These are phyloP conservation scores for Plantago elongata DNA, from an alignment of 257 asterid species.

Conservation along the genomic window DNA sequence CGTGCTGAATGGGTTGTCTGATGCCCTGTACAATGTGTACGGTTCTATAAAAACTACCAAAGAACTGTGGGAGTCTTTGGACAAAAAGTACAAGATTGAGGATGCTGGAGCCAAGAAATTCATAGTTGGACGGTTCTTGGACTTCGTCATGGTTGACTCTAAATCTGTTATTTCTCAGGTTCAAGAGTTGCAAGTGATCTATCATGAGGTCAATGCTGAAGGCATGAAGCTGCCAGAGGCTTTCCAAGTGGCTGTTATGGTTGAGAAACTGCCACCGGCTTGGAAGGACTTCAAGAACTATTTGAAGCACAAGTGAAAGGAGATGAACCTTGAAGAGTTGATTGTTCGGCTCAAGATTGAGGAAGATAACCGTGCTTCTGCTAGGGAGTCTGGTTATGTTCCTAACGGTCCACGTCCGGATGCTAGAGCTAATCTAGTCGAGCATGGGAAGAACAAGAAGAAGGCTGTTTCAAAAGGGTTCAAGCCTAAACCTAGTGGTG, in stretches of 20 bases:
- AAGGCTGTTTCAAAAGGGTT: too few relatives aligned
- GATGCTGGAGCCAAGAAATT: too few relatives aligned
- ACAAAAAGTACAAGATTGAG: too few relatives aligned
- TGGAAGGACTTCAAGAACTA: constrained; percentile 9
- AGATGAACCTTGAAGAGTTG: background rate
- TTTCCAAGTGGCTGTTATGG: background rate
- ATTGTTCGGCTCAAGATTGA: background rate
- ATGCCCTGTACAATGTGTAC: background rate
- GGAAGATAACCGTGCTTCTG: background rate
- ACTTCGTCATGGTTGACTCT: too few relatives aligned
- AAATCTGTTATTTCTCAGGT: background rate
- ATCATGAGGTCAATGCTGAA: background rate
- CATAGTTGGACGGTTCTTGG: too few relatives aligned
- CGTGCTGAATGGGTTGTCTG: background rate
- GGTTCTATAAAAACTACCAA: background rate
- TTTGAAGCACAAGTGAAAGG: background rate
- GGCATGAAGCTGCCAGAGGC: background rate
- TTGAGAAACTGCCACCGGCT: background rate
- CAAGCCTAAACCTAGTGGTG: background rate
- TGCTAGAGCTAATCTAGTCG: too few relatives aligned
- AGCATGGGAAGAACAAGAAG: too few relatives aligned
- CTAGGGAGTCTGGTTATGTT: too few relatives aligned
- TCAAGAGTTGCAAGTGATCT: background rate
- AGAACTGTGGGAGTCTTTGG: background rate
- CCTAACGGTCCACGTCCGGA: too few relatives aligned